phyloP scores from a whole-genome alignment of 2,329 filamentous ascomycete genomes.

The Trichophyton rubrum region DNA sequence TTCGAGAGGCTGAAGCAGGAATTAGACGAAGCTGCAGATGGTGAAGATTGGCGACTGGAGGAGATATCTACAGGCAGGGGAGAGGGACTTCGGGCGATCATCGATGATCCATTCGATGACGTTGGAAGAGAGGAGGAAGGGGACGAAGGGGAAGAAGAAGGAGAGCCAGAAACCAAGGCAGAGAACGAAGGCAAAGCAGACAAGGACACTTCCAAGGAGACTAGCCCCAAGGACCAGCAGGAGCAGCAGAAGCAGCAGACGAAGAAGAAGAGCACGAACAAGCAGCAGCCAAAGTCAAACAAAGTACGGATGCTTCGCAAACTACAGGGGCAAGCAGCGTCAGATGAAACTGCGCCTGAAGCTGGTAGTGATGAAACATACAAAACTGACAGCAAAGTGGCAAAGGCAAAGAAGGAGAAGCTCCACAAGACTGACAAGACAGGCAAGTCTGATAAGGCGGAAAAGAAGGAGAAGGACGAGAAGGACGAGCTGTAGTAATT shows the following conservation, averaged over 20 bases:
- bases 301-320: slow-evolving; percentile 13
- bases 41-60: slow-evolving; percentile 68
- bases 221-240: slow-evolving; percentile 13
- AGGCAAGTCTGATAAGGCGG: background rate
- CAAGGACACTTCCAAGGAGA: background rate
- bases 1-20: slow-evolving; percentile 58
- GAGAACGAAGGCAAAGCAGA: background rate
- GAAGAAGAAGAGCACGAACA: slow-evolving; percentile 15
- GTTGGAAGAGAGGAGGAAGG: slow-evolving; percentile 34
- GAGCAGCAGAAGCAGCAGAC: slow-evolving; percentile 12
- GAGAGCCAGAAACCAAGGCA: background rate
- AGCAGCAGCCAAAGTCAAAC: slow-evolving; percentile 16
- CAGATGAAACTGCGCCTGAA: slow-evolving; percentile 10
- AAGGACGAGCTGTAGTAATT: slow-evolving; percentile 1
- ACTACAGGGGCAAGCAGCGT: slow-evolving; percentile 3
- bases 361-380: slow-evolving; percentile 29
- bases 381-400: slow-evolving; percentile 15
- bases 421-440: background rate
- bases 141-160: slow-evolving; percentile 6
- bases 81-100: slow-evolving; percentile 56
- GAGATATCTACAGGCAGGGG: slow-evolving; percentile 57
- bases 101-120: slow-evolving; percentile 42
- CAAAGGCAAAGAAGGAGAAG: slow-evolving; percentile 19
- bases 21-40: slow-evolving; percentile 55
- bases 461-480: background rate